These are phyloP conservation scores for Crotalaria pallida DNA, from an alignment of 306 rosid genomes.

Conservation along the genomic window DNA sequence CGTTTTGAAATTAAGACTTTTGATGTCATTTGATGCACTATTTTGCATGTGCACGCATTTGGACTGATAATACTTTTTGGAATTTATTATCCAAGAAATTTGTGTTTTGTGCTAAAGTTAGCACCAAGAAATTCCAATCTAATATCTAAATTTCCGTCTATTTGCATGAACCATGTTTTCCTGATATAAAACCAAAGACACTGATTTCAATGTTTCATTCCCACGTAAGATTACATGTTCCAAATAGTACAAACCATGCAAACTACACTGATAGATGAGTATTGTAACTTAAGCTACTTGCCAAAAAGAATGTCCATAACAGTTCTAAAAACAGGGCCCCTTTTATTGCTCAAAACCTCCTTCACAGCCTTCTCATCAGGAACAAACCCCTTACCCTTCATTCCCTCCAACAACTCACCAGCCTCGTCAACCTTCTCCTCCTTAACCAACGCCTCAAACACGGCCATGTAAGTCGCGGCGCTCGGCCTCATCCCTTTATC, in stretches of 20 bases:
- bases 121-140: too few species aligned
- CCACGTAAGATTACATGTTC: neutral
- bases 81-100: too few species aligned
- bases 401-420: conserved; percentile 33
- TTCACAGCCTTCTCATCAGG: conserved; percentile 58
- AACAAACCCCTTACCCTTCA: conserved; percentile 53
- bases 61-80: too few species aligned
- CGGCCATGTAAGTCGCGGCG: conserved; percentile 46
- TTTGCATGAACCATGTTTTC: too few species aligned
- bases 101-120: too few species aligned
- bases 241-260: neutral
- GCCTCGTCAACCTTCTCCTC: conserved; percentile 52
- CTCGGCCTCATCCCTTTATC: conserved; percentile 62
- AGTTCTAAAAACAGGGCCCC: conserved; percentile 43
- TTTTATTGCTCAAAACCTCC: conserved; percentile 38
- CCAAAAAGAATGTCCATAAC: conserved; percentile 56
- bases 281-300: conserved; percentile 27
- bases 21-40: too few species aligned
- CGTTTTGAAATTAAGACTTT: too few species aligned
- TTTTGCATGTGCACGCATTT: too few species aligned
- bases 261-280: neutral
- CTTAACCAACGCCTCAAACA: conserved; percentile 54
- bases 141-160: too few species aligned
- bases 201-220: neutral
- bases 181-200: neutral